Percentiles rank a stretch among this genome's conserved stretches.
Conservation (phyloP, 495 filamentous ascomycete genomes). For the Penicillium cinerascens region DNA sequence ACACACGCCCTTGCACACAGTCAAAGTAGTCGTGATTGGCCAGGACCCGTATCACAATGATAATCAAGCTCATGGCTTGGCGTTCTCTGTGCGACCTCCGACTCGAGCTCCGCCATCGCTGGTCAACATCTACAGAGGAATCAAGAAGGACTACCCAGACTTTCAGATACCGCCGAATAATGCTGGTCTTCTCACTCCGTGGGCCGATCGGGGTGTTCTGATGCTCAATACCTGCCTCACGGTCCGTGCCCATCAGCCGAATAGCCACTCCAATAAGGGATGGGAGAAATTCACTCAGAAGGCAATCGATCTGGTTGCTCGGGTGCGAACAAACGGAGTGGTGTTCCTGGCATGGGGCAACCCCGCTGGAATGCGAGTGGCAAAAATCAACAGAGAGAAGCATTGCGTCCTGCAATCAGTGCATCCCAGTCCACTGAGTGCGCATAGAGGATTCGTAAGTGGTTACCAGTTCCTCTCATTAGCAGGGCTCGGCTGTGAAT, state of each 20-base stretch:
- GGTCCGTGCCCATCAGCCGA: constrained; percentile 81
- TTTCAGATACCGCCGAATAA: constrained; percentile 73
- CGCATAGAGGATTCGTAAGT: constrained; percentile 65
- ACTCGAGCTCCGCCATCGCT: constrained; percentile 84
- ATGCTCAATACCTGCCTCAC: constrained; percentile 92
- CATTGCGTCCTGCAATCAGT: constrained; percentile 80
- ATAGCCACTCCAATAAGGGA: constrained; percentile 74
- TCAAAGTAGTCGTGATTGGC: constrained; percentile 87
- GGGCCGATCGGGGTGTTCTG: constrained; percentile 89
- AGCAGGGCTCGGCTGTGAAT: no score
- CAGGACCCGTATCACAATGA: constrained; percentile 96
- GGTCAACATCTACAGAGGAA: constrained; percentile 82
- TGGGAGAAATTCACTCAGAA: constrained; percentile 93
- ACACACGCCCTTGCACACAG: constrained; percentile 79
- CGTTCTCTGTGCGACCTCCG: constrained; percentile 88
- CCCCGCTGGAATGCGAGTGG: constrained; percentile 71
- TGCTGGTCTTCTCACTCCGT: constrained; percentile 79
- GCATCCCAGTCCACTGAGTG: constrained; percentile 89
- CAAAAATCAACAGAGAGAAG: constrained; percentile 61
- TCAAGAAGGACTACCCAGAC: constrained; percentile 81
- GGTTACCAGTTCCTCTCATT: not conserved
- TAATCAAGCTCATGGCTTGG: constrained; percentile 94
- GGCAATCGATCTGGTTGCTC: constrained; percentile 80
- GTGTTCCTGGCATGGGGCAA: constrained; percentile 94
- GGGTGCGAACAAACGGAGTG: constrained; percentile 69